Conservation (phyloP, 495 filamentous ascomycete genomes). For the Lophiostoma macrostomum region DNA sequence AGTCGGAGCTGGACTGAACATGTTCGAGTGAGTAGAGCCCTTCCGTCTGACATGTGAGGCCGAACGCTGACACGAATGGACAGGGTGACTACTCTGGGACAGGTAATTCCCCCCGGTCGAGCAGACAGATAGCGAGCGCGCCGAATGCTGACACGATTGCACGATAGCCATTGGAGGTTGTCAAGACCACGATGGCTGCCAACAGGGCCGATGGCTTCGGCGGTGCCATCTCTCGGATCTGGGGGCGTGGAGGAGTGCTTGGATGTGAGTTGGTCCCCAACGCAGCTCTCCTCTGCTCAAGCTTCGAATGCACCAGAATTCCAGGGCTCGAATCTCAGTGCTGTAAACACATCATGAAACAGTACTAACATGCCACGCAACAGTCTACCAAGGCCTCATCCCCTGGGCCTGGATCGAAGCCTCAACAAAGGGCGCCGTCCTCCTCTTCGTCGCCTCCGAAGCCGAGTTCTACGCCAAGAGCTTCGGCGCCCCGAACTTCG, state of each 20-base stretch:
- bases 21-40: conserved; percentile 75
- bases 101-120: conserved; percentile 47
- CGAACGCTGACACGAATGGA: conserved; percentile 15
- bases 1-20: conserved; percentile 93
- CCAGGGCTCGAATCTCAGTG: too few species aligned
- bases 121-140: not conserved
- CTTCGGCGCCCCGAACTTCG: conserved; percentile 80
- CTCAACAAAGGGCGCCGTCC: conserved; percentile 97
- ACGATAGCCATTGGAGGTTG: conserved; percentile 85
- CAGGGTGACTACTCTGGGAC: conserved; percentile 83
- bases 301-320: too few species aligned
- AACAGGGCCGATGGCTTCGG: conserved; percentile 87
- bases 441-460: conserved; percentile 98
- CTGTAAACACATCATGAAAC: not conserved
- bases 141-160: not conserved
- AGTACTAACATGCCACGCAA: conserved; percentile 21
- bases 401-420: conserved; percentile 99
- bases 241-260: conserved; percentile 88
- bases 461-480: conserved; percentile 87
- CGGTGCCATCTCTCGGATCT: conserved; percentile 78
- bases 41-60: conserved; percentile 12
- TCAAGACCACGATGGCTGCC: conserved; percentile 99
- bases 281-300: too few species aligned
- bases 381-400: conserved; percentile 99
- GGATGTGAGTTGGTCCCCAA: conserved; percentile 74